These are phyloP conservation scores for Cucumis hystrix DNA, from an alignment of 306 rosid species.

Conservation along the genomic window DNA sequence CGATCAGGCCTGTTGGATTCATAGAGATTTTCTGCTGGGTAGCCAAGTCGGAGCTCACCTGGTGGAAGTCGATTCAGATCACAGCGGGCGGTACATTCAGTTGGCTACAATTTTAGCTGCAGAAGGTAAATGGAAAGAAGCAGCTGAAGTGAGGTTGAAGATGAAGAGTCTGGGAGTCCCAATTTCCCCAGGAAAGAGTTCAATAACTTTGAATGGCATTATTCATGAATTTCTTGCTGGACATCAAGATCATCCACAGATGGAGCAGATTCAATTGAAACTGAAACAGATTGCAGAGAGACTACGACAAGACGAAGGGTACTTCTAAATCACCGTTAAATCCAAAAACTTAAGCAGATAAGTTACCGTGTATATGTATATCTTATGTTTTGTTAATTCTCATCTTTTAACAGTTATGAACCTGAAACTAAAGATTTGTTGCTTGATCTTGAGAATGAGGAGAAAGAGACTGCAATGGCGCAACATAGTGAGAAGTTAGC, in stretches of 20 bases:
- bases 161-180: conserved; percentile 26
- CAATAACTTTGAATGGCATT: conserved; percentile 32
- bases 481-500: conserved; percentile 20
- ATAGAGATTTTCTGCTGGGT: conserved; percentile 34
- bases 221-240: conserved; percentile 42
- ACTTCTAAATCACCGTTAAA: background rate
- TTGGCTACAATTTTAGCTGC: conserved; percentile 38
- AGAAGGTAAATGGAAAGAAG: conserved; percentile 40
- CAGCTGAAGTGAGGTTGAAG: conserved; percentile 29
- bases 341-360: background rate
- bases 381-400: background rate
- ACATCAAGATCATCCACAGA: conserved; percentile 18
- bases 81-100: conserved; percentile 37
- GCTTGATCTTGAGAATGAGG: conserved; percentile 12
- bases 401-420: background rate
- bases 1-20: conserved; percentile 26
- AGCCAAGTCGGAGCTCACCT: conserved; percentile 32
- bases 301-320: conserved; percentile 5
- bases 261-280: conserved; percentile 21
- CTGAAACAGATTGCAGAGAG: conserved; percentile 17
- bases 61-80: conserved; percentile 33
- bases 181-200: conserved; percentile 40
- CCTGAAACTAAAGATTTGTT: background rate
- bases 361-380: background rate
- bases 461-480: conserved; percentile 9